phyloP scores from a whole-genome alignment of 306 rosid species.

The Cucurbita argyrosperma region DNA sequence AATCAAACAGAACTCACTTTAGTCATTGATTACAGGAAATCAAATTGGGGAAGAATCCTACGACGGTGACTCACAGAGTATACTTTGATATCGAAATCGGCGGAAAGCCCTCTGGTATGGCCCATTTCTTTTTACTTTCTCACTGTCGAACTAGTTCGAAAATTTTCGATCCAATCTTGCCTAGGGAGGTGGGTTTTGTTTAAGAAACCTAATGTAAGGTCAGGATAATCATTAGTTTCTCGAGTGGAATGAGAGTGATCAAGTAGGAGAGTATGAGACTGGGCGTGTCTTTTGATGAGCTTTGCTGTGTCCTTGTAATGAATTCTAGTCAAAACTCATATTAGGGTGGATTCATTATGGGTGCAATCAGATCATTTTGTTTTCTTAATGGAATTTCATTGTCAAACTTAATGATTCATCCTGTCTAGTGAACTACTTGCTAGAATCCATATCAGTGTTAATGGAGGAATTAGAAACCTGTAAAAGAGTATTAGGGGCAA shows the following conservation, averaged over 20 bases:
- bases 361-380: neutral
- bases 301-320: neutral
- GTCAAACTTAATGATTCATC: neutral
- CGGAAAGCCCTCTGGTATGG: slow-evolving; percentile 34
- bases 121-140: neutral
- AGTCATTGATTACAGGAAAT: neutral
- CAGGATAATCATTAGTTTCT: neutral
- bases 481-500: neutral
- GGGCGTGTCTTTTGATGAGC: neutral
- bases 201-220: neutral
- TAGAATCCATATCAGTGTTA: neutral
- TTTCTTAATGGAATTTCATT: neutral
- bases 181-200: neutral
- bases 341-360: neutral
- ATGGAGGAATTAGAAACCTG: neutral
- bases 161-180: neutral
- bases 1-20: neutral
- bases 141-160: neutral
- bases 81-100: slow-evolving; percentile 31
- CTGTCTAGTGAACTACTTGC: neutral
- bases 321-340: neutral
- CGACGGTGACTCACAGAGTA: slow-evolving; percentile 34
- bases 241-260: neutral
- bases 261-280: neutral
- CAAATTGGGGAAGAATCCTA: slow-evolving; percentile 8